A percentile compares a stretch with the other conserved stretches of the same genome.
Evolutionary conservation across 257 asterid species (phyloP).

Genomic region (Penstemon eatonii): DNA sequence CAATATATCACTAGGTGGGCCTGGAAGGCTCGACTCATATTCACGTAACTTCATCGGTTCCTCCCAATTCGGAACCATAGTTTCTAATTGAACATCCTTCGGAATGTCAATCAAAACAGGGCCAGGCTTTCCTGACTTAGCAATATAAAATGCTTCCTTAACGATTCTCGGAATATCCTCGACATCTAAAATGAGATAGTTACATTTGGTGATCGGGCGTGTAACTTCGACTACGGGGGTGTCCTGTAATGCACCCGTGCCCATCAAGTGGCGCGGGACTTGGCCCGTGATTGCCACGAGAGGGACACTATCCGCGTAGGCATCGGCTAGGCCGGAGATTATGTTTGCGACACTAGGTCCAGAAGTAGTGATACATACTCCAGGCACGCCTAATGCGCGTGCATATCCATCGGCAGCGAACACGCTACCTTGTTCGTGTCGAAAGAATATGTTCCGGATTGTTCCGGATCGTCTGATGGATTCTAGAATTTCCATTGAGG

Average conservation of each 20-base stretch:
- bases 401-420: conserved; percentile 39
- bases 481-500: conserved; percentile 32
- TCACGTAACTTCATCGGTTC: conserved; percentile 19
- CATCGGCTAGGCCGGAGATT: conserved; percentile 32
- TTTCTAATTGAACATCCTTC: conserved; percentile 30
- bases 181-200: conserved; percentile 27
- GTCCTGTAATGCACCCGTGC: conserved; percentile 34
- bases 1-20: conserved; percentile 20
- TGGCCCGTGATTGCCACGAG: conserved; percentile 34
- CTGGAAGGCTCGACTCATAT: conserved; percentile 27
- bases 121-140: conserved; percentile 30
- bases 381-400: conserved; percentile 27
- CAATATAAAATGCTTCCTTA: conserved; percentile 27
- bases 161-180: conserved; percentile 33
- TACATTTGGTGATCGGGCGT: conserved; percentile 26
- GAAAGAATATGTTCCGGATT: conserved; percentile 28
- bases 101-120: conserved; percentile 34
- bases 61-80: conserved; percentile 30
- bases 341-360: conserved; percentile 37
- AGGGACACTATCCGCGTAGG: conserved; percentile 27
- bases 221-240: conserved; percentile 31
- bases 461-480: conserved; percentile 22
- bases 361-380: conserved; percentile 33
- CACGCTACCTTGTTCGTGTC: conserved; percentile 34
- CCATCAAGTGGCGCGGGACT: conserved; percentile 30